Evolutionary conservation across 805 yeast species (phyloP).

Genomic region (Suhomyces vadensis): DNA sequence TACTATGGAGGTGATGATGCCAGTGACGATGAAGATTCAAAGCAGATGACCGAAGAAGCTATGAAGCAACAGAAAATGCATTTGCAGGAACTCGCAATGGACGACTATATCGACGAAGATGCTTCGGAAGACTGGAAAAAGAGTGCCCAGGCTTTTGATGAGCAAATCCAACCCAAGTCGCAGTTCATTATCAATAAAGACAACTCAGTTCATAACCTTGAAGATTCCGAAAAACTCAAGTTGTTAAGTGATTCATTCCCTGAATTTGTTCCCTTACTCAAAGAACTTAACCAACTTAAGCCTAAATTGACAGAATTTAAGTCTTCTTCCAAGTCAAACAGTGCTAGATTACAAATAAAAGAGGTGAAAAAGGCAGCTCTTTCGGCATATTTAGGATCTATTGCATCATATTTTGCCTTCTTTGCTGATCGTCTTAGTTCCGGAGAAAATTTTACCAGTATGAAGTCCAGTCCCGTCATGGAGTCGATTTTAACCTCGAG

Average conservation of each 20-base stretch:
- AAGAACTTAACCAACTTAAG: conserved; percentile 53
- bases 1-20: conserved; percentile 63
- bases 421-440: conserved; percentile 56
- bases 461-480: conserved; percentile 92
- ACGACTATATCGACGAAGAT: conserved; percentile 63
- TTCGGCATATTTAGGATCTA: conserved; percentile 74
- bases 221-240: conserved; percentile 51
- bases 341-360: conserved; percentile 18
- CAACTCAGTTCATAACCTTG: conserved; percentile 35
- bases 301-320: conserved; percentile 36
- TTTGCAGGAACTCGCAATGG: conserved; percentile 66
- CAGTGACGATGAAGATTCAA: conserved; percentile 76
- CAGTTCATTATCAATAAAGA: conserved; percentile 14
- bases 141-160: conserved; percentile 48
- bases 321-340: neutral
- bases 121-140: conserved; percentile 78
- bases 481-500: conserved; percentile 76
- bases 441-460: conserved; percentile 52
- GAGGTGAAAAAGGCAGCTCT: conserved; percentile 67
- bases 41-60: conserved; percentile 84
- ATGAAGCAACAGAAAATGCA: conserved; percentile 75
- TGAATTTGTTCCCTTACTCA: conserved; percentile 75
- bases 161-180: conserved; percentile 19
- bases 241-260: conserved; percentile 69
- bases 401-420: conserved; percentile 76